A percentile compares a stretch with the other conserved stretches of the same genome.
Conservation (phyloP, 2,329 filamentous ascomycete species). For the Apiospora rasikravindrae region DNA sequence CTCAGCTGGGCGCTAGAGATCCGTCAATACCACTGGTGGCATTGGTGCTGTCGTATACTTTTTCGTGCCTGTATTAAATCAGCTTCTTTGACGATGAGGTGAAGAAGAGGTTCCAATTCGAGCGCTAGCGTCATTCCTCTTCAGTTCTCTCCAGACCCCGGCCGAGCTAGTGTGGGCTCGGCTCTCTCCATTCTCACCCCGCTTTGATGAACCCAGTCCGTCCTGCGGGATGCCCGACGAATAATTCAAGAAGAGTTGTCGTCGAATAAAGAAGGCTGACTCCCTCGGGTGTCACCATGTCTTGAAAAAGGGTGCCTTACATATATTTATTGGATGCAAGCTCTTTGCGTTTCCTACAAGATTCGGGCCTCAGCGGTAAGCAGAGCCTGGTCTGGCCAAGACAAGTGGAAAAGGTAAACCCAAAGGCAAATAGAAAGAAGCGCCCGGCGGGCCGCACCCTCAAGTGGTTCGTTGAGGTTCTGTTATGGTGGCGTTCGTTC, state of each 20-base stretch:
- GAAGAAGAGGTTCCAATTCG: background rate
- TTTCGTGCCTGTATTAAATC: background rate
- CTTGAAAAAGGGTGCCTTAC: background rate
- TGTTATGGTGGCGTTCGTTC: background rate
- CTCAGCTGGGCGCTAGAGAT: background rate
- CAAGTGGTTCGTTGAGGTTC: background rate
- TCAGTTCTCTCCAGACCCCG: background rate
- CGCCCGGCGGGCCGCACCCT: background rate
- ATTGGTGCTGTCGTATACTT: background rate
- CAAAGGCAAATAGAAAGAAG: background rate
- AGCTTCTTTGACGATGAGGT: background rate
- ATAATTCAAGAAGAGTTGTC: background rate
- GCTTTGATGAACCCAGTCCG: constrained; percentile 11
- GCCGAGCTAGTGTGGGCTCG: background rate
- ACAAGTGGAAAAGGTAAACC: background rate
- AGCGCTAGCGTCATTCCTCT: background rate
- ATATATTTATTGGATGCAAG: background rate
- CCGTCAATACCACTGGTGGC: background rate
- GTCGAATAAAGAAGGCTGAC: background rate
- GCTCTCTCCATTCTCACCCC: constrained; percentile 8
- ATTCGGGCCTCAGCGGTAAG: background rate
- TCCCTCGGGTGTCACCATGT: background rate
- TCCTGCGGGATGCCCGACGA: background rate
- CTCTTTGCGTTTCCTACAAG: background rate
- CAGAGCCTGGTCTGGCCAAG: background rate